Base-by-base conservation (phyloP, 192 early-diverging fungal species). In the Oehlia diaphana region DNA sequence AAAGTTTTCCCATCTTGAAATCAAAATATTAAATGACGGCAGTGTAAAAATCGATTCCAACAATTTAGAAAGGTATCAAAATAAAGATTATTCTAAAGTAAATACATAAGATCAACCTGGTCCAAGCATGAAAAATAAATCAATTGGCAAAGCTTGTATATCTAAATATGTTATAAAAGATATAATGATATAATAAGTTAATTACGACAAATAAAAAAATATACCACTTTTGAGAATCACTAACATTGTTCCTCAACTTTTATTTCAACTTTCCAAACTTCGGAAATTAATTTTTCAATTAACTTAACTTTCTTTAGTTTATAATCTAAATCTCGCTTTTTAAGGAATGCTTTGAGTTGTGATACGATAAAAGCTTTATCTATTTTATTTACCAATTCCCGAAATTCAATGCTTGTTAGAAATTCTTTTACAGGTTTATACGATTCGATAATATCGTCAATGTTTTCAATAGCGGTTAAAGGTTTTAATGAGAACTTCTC, bases 1-100 rank as follows among this genome's bases (percentile, higher is more conserved):
- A 74, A 74, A 12, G 73, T 23, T 62, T 74, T 50, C n/a, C 53
- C 73, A 6, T 74, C 73, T 26, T 74, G 21, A 35, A 74, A 61
- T 23, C 19, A 31, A 37, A 47, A 74, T 21, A 74, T 1, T 28
- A 58, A 0, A 58, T 74, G 42, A 70, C 8, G 5, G 7, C 37
- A 69, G 37, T 39, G 4, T 70, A 70, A 37, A 21, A 70, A 21
- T 19, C 44, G 44, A 47, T 12, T 12, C 44, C 10, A 47, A 12
- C 5, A 21, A 70, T 21, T 39, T n/a, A 70, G 21, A 23, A 39
- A 47, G n/a, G 9, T 21, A 21, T 39, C 13, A 19, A 21, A 47
- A 19, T 8, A 9, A 39, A 21, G 37, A 37, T 5, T 69, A 44
- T 14, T 37, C 4, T 39, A 69, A 6, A 69, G 33, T 21, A 65